Percentiles rank a stretch among this genome's conserved stretches.
Conservation (phyloP, 108 stramenopile genomes). For the Pseudonitzschia multiseries region DNA sequence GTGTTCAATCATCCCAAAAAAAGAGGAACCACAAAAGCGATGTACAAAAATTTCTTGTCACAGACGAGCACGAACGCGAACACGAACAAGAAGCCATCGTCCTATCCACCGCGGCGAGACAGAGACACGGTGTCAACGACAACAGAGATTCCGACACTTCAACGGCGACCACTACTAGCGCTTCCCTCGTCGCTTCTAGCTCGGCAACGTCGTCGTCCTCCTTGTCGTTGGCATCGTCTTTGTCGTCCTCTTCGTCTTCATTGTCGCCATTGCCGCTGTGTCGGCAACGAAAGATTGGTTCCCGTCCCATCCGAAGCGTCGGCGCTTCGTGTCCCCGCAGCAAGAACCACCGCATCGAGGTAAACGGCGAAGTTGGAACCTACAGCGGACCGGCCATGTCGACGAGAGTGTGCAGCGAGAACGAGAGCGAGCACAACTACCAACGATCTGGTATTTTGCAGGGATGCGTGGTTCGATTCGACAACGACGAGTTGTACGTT, state of each 20-base stretch:
- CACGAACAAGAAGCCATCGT: no score
- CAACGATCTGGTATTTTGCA: background rate
- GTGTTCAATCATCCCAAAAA: no score
- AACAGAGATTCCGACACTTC: background rate
- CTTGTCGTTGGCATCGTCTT: no score
- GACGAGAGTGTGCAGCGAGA: no score
- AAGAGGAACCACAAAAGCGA: background rate
- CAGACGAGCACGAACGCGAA: no score
- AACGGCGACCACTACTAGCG: no score
- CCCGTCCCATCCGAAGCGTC: background rate
- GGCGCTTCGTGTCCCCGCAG: background rate
- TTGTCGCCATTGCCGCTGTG: background rate
- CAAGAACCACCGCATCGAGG: constrained; percentile 12
- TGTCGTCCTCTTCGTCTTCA: background rate
- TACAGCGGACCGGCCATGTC: background rate
- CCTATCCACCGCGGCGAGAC: no score
- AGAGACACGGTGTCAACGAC: no score
- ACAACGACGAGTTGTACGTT: background rate
- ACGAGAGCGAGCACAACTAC: background rate
- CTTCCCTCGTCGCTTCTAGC: no score
- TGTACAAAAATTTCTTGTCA: no score
- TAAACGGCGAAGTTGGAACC: background rate
- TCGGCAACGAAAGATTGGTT: background rate
- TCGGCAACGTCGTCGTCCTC: no score
- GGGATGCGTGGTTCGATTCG: constrained; percentile 8